phyloP scores from a whole-genome alignment of 192 early-diverging fungal genomes.

The Backusella psychrophila region DNA sequence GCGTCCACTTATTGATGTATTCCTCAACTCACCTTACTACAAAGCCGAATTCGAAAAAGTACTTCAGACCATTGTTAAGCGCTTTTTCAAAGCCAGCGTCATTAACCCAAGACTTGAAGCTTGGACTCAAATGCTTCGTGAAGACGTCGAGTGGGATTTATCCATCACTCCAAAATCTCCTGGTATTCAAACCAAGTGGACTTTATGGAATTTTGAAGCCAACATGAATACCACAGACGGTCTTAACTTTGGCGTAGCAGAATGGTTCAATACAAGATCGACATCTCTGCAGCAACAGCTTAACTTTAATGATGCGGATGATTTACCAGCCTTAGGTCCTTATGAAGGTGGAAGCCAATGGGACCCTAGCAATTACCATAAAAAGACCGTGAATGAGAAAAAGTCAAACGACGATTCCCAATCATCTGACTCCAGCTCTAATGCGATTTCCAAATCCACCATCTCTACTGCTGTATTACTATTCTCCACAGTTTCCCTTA shows the following conservation, averaged over 20 bases:
- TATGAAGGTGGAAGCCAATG: conserved; percentile 11
- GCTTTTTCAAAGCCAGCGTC: conserved; percentile 41
- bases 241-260: conserved; percentile 20
- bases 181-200: conserved; percentile 19
- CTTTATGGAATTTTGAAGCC: conserved; percentile 18
- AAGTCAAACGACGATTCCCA: background rate
- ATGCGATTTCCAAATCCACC: background rate
- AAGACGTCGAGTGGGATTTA: conserved; percentile 41
- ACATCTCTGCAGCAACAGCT: conserved; percentile 12
- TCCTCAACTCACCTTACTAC: conserved; percentile 33
- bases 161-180: conserved; percentile 17
- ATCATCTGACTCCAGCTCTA: background rate
- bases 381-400: background rate
- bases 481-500: background rate
- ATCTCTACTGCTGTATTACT: background rate
- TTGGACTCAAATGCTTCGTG: conserved; percentile 35
- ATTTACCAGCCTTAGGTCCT: conserved; percentile 18
- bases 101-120: conserved; percentile 36
- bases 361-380: background rate
- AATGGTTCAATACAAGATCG: conserved; percentile 22
- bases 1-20: conserved; percentile 33
- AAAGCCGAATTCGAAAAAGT: conserved; percentile 36
- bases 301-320: conserved; percentile 26
- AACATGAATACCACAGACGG: conserved; percentile 23
- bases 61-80: conserved; percentile 33